Evolutionary conservation across 169 alveolate genomes (phyloP).

Genomic region (Eimeria praecox): DNA sequence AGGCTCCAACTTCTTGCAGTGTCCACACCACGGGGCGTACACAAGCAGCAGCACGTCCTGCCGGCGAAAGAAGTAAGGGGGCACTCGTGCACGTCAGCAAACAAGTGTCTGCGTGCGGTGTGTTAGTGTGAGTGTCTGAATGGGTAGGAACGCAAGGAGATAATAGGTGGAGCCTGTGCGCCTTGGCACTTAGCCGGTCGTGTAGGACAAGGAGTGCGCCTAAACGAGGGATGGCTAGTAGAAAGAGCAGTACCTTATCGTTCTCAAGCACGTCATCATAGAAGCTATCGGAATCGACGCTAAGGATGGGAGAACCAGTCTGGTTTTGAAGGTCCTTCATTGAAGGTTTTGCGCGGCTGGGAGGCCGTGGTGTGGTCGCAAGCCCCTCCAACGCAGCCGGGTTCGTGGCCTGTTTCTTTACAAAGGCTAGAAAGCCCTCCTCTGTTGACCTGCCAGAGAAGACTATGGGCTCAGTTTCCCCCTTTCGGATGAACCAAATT

Average conservation of each 20-base stretch:
- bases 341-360: background rate
- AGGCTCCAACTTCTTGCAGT: constrained; percentile 97
- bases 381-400: constrained; percentile 39
- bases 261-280: constrained; percentile 15
- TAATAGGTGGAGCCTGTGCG: background rate
- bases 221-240: background rate
- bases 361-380: background rate
- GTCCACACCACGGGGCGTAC: constrained; percentile 99
- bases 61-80: constrained; percentile 82
- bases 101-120: background rate
- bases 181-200: no score
- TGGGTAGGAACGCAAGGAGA: background rate
- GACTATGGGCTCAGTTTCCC: constrained; percentile 20
- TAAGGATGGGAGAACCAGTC: constrained; percentile 18
- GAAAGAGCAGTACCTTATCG: background rate
- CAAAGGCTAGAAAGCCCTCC: constrained; percentile 55
- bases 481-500: constrained; percentile 68
- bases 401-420: constrained; percentile 42
- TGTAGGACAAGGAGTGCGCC: background rate
- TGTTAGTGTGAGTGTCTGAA: background rate
- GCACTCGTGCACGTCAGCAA: background rate
- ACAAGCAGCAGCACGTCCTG: constrained; percentile 95
- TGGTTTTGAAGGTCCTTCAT: background rate
- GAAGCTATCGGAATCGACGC: constrained; percentile 53
- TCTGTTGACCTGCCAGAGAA: constrained; percentile 59